Evolutionary conservation across 2,329 filamentous ascomycete genomes (phyloP).

Genomic region (Penicillium sp.): DNA sequence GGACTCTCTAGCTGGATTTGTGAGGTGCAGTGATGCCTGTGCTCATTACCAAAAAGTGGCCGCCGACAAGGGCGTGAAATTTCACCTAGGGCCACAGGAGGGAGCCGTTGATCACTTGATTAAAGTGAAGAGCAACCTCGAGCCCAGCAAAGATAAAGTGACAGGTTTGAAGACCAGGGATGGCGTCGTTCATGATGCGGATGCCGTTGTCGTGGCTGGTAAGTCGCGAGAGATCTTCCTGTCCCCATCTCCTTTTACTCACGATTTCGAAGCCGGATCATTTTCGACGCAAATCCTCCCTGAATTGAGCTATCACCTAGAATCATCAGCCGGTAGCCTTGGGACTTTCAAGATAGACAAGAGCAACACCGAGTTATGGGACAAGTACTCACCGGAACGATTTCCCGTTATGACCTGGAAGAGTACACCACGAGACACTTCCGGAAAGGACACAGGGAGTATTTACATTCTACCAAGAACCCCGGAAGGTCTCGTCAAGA

Average conservation of each 20-base stretch:
- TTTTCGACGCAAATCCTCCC: constrained; percentile 34
- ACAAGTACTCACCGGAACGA: constrained; percentile 34
- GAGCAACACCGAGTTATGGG: constrained; percentile 25
- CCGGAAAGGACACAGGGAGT: constrained; percentile 31
- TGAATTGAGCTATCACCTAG: constrained; percentile 29
- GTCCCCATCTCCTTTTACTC: background rate
- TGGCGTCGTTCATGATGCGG: constrained; percentile 17
- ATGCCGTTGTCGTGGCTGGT: constrained; percentile 29
- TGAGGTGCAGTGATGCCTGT: constrained; percentile 18
- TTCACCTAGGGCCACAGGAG: constrained; percentile 25
- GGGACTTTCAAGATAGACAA: constrained; percentile 30
- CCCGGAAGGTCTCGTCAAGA: constrained; percentile 27
- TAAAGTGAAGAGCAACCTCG: constrained; percentile 8
- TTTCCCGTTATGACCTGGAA: constrained; percentile 37
- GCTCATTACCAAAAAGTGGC: constrained; percentile 21
- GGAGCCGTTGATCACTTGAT: constrained; percentile 26
- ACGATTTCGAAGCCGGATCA: constrained; percentile 27
- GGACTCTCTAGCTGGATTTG: constrained; percentile 15
- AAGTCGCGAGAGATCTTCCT: background rate
- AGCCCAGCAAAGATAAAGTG: constrained; percentile 9
- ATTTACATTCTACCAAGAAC: constrained; percentile 32
- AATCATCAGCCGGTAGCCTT: constrained; percentile 31
- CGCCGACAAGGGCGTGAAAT: constrained; percentile 23
- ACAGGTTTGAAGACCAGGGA: constrained; percentile 22
- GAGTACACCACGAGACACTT: constrained; percentile 24